Evolutionary conservation across 257 asterid genomes (phyloP).

Genomic region (Ocimum tenuiflorum): DNA sequence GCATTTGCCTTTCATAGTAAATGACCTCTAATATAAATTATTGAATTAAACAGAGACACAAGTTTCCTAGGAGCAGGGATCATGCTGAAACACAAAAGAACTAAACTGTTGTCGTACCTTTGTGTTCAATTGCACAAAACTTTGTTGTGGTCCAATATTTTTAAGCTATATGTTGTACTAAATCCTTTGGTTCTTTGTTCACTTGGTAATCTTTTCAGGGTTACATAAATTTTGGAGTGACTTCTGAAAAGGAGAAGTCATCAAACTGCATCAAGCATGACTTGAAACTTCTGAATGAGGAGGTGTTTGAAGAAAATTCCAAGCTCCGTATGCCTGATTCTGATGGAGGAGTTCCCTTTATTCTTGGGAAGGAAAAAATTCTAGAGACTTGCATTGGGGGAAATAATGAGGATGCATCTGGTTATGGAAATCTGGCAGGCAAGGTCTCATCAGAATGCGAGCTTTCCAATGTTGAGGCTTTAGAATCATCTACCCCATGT

Average conservation of each 20-base stretch:
- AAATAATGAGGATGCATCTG: constrained; percentile 31
- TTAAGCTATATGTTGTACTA: constrained; percentile 2
- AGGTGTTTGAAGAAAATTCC: constrained; percentile 38
- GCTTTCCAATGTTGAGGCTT: constrained; percentile 25
- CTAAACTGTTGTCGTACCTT: neutral
- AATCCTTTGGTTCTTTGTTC: constrained; percentile 15
- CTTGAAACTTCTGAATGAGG: constrained; percentile 49
- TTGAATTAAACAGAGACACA: neutral
- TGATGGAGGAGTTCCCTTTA: constrained; percentile 61
- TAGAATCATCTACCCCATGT: constrained; percentile 30
- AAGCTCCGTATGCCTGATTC: constrained; percentile 46
- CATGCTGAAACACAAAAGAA: neutral
- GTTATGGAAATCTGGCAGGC: constrained; percentile 33
- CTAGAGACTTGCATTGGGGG: constrained; percentile 32
- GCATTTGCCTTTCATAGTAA: neutral
- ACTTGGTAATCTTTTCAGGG: constrained; percentile 48
- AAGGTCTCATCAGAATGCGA: constrained; percentile 25
- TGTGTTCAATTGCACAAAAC: neutral
- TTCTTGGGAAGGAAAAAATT: constrained; percentile 48
- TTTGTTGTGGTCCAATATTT: neutral
- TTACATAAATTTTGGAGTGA: constrained; percentile 84
- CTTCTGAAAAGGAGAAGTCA: constrained; percentile 53
- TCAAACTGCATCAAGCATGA: constrained; percentile 44
- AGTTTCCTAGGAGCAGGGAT: neutral
- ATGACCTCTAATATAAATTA: constrained; percentile 4